Percentiles rank a stretch among this genome's conserved stretches.
Evolutionary conservation across 331 rosid genomes (phyloP).

Genomic region (Rosa hybrid): DNA sequence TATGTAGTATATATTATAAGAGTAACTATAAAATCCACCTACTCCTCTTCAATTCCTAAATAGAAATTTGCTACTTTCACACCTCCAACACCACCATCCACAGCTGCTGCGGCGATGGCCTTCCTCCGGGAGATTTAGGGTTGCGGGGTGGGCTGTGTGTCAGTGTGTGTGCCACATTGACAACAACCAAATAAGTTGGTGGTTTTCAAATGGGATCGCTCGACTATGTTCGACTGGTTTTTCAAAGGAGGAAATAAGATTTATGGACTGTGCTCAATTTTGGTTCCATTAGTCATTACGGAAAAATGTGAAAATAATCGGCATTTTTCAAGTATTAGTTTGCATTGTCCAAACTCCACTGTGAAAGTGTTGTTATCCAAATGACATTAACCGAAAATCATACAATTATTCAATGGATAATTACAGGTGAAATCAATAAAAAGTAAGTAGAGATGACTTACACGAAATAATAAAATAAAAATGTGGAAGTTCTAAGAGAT

Average conservation of each 20-base stretch:
- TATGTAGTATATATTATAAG: too few species aligned
- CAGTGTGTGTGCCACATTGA: not conserved
- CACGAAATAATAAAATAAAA: too few species aligned
- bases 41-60: not conserved
- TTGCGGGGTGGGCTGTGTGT: not conserved
- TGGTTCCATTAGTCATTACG: not conserved
- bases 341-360: not conserved
- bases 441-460: too few species aligned
- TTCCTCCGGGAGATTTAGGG: not conserved
- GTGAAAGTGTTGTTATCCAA: not conserved
- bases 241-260: not conserved
- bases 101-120: not conserved
- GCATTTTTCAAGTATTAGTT: not conserved
- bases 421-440: too few species aligned
- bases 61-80: not conserved
- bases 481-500: too few species aligned
- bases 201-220: not conserved
- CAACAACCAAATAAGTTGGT: not conserved
- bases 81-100: not conserved
- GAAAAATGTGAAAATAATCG: not conserved
- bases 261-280: not conserved
- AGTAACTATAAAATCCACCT: not conserved
- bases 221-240: not conserved
- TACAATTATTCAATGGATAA: not conserved
- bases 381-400: not conserved